phyloP scores from a whole-genome alignment of 805 yeast genomes.

The Wickerhamomyces chambardii region DNA sequence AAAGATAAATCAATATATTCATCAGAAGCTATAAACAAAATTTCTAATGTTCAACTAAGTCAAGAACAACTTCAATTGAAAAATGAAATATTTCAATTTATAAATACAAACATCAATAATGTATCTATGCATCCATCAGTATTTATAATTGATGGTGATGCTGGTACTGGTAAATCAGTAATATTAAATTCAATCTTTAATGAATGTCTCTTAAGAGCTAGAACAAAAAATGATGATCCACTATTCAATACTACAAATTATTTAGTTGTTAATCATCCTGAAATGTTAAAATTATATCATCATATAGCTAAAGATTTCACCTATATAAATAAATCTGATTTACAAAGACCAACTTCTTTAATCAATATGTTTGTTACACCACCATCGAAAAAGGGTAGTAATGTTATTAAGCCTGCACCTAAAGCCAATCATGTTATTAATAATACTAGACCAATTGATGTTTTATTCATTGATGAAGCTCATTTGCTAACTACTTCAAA shows the following conservation, averaged over 20 bases:
- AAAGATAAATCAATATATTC: not conserved
- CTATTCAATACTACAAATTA: slow-evolving; percentile 24
- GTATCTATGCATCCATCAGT: slow-evolving; percentile 22
- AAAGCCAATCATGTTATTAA: too few species aligned
- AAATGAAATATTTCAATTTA: slow-evolving; percentile 20
- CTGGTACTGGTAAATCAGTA: slow-evolving; percentile 40
- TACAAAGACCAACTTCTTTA: slow-evolving; percentile 37
- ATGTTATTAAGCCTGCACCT: slow-evolving; percentile 1
- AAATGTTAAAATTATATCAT: slow-evolving; percentile 34
- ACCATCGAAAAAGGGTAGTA: slow-evolving; percentile 5
- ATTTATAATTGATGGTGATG: slow-evolving; percentile 37
- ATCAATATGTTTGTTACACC: slow-evolving; percentile 24
- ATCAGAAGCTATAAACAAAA: slow-evolving; percentile 23
- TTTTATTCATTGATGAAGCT: slow-evolving; percentile 36
- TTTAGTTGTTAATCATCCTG: slow-evolving; percentile 37
- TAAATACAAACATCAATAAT: slow-evolving; percentile 9
- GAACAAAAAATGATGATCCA: slow-evolving; percentile 9
- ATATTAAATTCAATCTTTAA: slow-evolving; percentile 32
- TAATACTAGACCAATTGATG: slow-evolving; percentile 22
- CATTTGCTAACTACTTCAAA: slow-evolving; percentile 33
- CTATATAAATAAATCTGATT: slow-evolving; percentile 25
- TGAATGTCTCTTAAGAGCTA: slow-evolving; percentile 26
- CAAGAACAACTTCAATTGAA: slow-evolving; percentile 26
- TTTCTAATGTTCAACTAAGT: slow-evolving; percentile 26
- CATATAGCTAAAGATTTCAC: slow-evolving; percentile 27